Conservation (phyloP, 2,329 filamentous ascomycete genomes). For the Xylariaceae sp. region DNA sequence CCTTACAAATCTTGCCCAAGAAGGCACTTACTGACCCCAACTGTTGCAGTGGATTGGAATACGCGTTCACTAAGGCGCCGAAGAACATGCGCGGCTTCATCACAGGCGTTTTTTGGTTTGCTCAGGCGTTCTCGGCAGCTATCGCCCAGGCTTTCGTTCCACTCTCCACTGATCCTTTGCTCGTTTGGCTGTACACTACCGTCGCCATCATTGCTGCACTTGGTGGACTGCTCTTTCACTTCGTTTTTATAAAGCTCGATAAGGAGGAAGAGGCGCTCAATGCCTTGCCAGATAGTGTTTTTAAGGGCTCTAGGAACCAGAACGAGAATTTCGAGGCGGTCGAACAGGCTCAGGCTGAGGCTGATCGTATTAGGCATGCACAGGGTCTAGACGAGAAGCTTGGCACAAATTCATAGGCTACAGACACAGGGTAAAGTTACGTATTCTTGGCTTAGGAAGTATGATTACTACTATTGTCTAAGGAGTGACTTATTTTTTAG, state of each 20-base stretch:
- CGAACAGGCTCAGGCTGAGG: slow-evolving; percentile 35
- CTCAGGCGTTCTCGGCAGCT: slow-evolving; percentile 63
- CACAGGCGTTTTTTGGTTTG: slow-evolving; percentile 65
- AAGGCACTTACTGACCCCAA: neutral
- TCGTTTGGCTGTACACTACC: slow-evolving; percentile 76
- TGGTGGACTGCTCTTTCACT: slow-evolving; percentile 71
- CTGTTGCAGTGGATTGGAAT: slow-evolving; percentile 67
- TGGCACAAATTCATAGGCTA: neutral
- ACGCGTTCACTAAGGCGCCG: slow-evolving; percentile 76
- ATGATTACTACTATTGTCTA: too few species aligned
- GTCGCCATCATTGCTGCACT: slow-evolving; percentile 70
- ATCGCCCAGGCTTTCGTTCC: slow-evolving; percentile 66
- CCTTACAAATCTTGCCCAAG: too few species aligned
- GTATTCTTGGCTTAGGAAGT: too few species aligned
- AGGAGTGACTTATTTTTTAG: too few species aligned
- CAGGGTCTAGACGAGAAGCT: slow-evolving; percentile 30
- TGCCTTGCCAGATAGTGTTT: slow-evolving; percentile 51
- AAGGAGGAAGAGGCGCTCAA: slow-evolving; percentile 72
- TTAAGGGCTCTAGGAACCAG: slow-evolving; percentile 37
- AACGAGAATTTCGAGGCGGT: slow-evolving; percentile 37
- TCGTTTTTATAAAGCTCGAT: slow-evolving; percentile 68
- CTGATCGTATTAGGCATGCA: slow-evolving; percentile 34
- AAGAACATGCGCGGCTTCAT: slow-evolving; percentile 71
- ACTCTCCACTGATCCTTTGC: slow-evolving; percentile 66
- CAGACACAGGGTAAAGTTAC: neutral